Base-by-base conservation (phyloP, 768 basidiomycete species). In the Hypsizygus marmoreus region DNA sequence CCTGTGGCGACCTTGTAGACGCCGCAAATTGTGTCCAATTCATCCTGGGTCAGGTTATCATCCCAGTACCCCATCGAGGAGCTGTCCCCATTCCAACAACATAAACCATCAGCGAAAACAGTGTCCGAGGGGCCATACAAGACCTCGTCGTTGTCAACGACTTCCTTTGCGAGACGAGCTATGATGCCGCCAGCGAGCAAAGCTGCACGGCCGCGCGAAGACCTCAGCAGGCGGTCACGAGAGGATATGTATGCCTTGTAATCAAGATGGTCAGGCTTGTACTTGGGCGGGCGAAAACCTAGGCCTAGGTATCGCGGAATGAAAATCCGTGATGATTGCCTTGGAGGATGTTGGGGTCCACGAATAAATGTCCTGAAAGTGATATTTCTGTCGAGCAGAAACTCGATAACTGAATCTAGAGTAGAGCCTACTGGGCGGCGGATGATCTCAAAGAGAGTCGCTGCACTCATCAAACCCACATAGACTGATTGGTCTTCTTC, bases 111-210 rank as follows among this genome's bases (percentile, higher is more conserved):
- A 13, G 24, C 16, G 29, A 43, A 37, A 20, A 46, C 47, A 10
- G 35, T 16, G 13, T 43, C 40, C 7, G 55, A 56, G 13, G 61
- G 63, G 4, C 59, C 61, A 32, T 45, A 28, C 12, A 48, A 35
- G 2, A 59, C 56, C 9, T 45, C 16, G 7, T 53, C 51, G n/a
- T 24, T 24, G 6, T 32, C 22, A 4, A 55, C 37, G 24, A 37
- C 36, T 20, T 54, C 39, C 10, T 25, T 40, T 8, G 62, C 59
- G 33, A 64, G 40, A 25, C 60, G 58, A n/a, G 45, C 41, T 12
- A 65, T 30, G 20, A 63, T 43, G n/a, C 63, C 61, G 14, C 63
- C 63, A 6, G 45, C 35, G 32, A 61, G 28, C 24, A 61, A 20
- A 7, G 63, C 60, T 13, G 56, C 62, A 30, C 62, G 55, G 11